Base-by-base conservation (phyloP, 768 basidiomycete species). In the Aureoboletus auriporus region DNA sequence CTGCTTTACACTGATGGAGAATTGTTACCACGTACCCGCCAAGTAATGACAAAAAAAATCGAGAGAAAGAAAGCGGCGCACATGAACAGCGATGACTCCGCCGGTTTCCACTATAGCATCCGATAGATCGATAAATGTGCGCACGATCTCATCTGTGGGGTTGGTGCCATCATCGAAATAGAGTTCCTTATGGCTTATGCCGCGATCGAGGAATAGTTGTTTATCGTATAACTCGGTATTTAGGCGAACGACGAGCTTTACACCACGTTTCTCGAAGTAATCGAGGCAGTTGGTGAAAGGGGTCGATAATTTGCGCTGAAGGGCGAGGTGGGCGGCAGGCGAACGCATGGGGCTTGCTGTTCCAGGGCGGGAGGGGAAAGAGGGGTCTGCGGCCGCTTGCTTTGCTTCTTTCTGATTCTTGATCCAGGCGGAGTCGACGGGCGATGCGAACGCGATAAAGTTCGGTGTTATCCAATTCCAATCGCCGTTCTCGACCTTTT, bases 91-190 rank as follows among this genome's bases (percentile, higher is more conserved):
- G 39, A 94, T 84, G 23, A 84, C 88, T 42, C 90, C 89, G 10
- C 89, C 89, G 16, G 59, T 67, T 52, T 88, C 83, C 39, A 97
- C 82, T 27, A 87, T 74, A 16, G 78, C 72, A 61, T 97, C 94
- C 1, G 86, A 82, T 46, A 90, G 70, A 56, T 89, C 86, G 56
- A 99, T 87, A 62, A 99, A 99, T 49, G 83, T 80, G 46, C 93
- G 79, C 38, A 93, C 89, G 58, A 97, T 96, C 49, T 96, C 91
- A 67, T 96, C 90, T 0, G 93, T 87, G 6, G 95, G 95, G 67
- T 98, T 98, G 20, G 93, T 96, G 17, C 96, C 96, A 65, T 99
- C 96, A 67, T 97, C 93, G 57, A 96, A 98, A 68, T 95, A 97
- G 54, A 97, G 78, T 57, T 95, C 93, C 70, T 86, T 76, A 63